Percentiles rank a stretch among this genome's conserved stretches.
phyloP scores from a whole-genome alignment of 768 basidiomycete species.

The Amanita jacksonii region DNA sequence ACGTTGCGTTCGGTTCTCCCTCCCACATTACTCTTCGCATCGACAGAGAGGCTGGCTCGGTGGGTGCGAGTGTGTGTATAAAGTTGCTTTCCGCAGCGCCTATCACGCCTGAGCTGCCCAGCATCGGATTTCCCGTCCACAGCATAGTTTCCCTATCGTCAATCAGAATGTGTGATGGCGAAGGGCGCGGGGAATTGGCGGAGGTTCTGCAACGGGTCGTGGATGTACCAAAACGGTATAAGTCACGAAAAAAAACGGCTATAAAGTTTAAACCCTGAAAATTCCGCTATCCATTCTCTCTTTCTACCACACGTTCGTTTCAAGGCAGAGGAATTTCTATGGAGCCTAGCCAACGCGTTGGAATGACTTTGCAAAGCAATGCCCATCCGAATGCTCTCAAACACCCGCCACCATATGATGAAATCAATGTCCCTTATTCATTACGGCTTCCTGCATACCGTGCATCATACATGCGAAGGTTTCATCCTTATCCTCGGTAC shows the following conservation, averaged over 20 bases:
- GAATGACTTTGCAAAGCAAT: not conserved
- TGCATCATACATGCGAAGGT: slow-evolving; percentile 2
- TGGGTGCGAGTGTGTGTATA: too few relatives aligned
- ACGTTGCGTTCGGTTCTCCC: too few relatives aligned
- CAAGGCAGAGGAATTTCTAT: not conserved
- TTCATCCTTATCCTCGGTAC: not conserved
- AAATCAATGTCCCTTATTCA: not conserved
- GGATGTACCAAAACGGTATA: too few relatives aligned
- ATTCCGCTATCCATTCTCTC: not conserved
- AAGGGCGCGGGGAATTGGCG: too few relatives aligned
- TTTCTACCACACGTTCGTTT: not conserved
- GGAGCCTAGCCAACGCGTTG: not conserved
- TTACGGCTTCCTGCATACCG: not conserved
- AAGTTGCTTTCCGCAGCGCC: too few relatives aligned
- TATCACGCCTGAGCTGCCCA: too few relatives aligned
- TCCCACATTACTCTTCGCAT: too few relatives aligned
- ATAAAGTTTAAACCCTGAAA: not conserved
- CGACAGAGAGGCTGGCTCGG: too few relatives aligned
- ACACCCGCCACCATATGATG: not conserved
- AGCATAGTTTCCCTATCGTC: too few relatives aligned
- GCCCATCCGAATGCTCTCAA: not conserved
- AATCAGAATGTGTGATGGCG: too few relatives aligned
- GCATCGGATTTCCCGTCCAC: too few relatives aligned
- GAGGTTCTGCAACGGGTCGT: too few relatives aligned
- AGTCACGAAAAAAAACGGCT: not conserved